Conservation (phyloP, 1,284 basidiomycete genomes). For the Phenoliferia sp. region DNA sequence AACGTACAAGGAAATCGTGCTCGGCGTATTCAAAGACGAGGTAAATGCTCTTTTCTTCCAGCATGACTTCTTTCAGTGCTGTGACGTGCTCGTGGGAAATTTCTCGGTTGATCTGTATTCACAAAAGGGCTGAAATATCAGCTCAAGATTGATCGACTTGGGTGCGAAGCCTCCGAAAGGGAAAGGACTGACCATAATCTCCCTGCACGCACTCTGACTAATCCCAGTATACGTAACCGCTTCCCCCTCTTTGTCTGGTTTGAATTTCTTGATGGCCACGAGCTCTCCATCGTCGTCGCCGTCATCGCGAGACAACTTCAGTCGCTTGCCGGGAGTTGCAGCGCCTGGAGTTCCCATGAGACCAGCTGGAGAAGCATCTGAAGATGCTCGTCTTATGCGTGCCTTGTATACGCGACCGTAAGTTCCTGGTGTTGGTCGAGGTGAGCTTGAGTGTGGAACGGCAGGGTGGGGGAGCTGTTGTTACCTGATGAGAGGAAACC, state of each 20-base stretch:
- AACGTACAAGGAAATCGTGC: constrained; percentile 85
- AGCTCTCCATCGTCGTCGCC: constrained; percentile 57
- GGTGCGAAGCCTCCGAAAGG: not conserved
- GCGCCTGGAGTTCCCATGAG: constrained; percentile 29
- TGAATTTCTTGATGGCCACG: constrained; percentile 99
- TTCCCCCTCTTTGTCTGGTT: constrained; percentile 97
- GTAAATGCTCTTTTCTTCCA: constrained; percentile 96
- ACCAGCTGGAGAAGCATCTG: constrained; percentile 24
- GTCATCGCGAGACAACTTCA: constrained; percentile 50
- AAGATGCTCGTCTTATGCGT: constrained; percentile 44
- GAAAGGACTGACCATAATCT: constrained; percentile 72
- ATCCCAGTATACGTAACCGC: constrained; percentile 88
- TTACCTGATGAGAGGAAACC: constrained; percentile 84
- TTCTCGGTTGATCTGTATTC: constrained; percentile 84
- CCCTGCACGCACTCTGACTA: constrained; percentile 91
- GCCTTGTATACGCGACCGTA: constrained; percentile 99
- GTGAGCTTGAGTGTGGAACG: not conserved
- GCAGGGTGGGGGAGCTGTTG: not conserved
- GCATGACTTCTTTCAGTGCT: constrained; percentile 84
- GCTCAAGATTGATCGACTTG: not conserved
- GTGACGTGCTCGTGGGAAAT: constrained; percentile 90
- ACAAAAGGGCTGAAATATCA: no score
- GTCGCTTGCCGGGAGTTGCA: constrained; percentile 23
- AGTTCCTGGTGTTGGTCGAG: constrained; percentile 55
- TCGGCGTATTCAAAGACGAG: constrained; percentile 99